Percentiles rank a stretch among this genome's conserved stretches.
Evolutionary conservation across 179 eudicot species (phyloP).

Genomic region (Pouteria campechiana): DNA sequence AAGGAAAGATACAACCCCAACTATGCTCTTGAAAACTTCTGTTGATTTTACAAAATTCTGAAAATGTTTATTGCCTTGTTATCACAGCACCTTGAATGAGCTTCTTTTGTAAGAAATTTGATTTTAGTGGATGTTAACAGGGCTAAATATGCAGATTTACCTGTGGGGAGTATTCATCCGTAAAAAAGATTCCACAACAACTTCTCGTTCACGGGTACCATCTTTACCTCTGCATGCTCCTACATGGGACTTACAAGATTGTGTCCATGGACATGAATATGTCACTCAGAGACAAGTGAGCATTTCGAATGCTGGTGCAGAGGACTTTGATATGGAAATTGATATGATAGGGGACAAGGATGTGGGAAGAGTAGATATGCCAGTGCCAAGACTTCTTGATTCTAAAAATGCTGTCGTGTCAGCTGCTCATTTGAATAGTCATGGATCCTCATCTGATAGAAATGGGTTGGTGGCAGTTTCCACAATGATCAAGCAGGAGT

Average conservation of each 20-base stretch:
- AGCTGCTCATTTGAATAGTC: no score
- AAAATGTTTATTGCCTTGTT: no score
- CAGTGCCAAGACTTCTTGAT: neutral
- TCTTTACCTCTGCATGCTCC: neutral
- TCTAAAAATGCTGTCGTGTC: no score
- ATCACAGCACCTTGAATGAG: no score
- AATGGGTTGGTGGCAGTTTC: no score
- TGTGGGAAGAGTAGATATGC: slow-evolving; percentile 7
- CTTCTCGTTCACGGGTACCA: neutral
- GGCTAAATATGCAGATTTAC: slow-evolving; percentile 1
- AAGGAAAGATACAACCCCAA: no score
- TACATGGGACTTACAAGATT: neutral
- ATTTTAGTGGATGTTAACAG: slow-evolving; percentile 1
- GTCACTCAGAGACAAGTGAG: neutral
- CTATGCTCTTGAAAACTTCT: no score
- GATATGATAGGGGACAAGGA: slow-evolving; percentile 18
- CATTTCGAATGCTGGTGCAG: no score
- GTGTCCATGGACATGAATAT: neutral
- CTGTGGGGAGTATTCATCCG: slow-evolving; percentile 8
- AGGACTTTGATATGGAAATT: slow-evolving; percentile 18
- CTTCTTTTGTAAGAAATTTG: neutral
- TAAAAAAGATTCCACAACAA: neutral
- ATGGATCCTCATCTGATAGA: no score
- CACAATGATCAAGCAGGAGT: no score
- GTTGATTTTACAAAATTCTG: no score